Base-by-base conservation (phyloP, 2,329 filamentous ascomycete genomes). In the Aspergillus sp. region DNA sequence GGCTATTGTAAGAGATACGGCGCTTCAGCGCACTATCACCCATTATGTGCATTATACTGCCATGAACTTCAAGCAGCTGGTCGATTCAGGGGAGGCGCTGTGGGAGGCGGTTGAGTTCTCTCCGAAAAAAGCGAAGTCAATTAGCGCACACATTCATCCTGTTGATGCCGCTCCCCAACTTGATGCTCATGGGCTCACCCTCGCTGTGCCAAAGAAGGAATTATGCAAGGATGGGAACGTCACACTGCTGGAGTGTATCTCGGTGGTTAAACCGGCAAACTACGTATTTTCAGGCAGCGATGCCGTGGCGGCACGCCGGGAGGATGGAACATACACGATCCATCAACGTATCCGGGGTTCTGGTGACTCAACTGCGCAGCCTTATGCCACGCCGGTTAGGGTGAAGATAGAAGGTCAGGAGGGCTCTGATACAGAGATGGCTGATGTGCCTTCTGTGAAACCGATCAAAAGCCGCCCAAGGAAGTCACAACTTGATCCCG, bases 31-130 rank as follows among this genome's bases (percentile, higher is more conserved):
- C 11, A 82, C 82, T 17, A 71, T 75, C 30, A 75, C 78, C 11
- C 81, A 83, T 61, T 88, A 84, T 70, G 70, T 83, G 8, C 85
- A 87, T 63, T 84, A 84, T 54, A 82, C 84, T 0, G 77, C 79
- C 42, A 70, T 69, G 1, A 81, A 84, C 57, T 87, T 86, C 56
- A 72, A 81, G 17, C 78, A 81, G 59, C 78, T 84, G 8, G 85
- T 86, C 3, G 78, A 83, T 17, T 69, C 72, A 27, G 82, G 82
- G 2, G 72, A 79, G 23, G 77, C 80, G 5, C 73, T 75, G 6
- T 87, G 84, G 85, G 82, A 82, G 59, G 83, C 81, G n/a, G 81
- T 86, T 5, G 73, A 75, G 50, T 73, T 74, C 25, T 59, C 66
- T 55, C 63, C 72, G 54, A 72, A 73, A 67, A 66, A 71, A 64